phyloP scores from a whole-genome alignment of 2,329 filamentous ascomycete species.

The Beauveria varroae region DNA sequence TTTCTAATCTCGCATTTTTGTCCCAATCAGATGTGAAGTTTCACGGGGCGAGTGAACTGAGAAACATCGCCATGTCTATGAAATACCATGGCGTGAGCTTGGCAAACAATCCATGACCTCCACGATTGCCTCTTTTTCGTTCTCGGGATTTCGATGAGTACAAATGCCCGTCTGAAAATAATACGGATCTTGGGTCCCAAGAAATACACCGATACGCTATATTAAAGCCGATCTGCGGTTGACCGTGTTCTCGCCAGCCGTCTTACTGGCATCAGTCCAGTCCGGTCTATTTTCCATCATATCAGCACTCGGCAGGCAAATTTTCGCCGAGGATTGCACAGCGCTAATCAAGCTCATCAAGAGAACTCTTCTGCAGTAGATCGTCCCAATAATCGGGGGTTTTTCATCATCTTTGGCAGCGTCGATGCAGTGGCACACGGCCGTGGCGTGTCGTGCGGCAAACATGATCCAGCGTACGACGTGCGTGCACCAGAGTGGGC shows the following conservation, averaged over 20 bases:
- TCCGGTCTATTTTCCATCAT: background rate
- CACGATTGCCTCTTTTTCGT: background rate
- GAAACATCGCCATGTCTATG: background rate
- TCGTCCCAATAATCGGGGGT: background rate
- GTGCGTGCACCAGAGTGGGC: background rate
- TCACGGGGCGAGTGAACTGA: background rate
- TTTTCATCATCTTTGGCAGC: background rate
- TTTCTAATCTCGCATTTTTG: background rate
- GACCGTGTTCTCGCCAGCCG: background rate
- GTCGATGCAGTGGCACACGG: background rate
- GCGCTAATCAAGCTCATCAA: background rate
- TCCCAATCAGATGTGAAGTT: background rate
- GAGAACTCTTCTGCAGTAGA: background rate
- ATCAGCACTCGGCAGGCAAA: background rate
- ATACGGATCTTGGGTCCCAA: background rate
- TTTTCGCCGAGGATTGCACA: background rate
- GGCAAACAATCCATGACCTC: slow-evolving; percentile 3
- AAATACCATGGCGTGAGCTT: background rate
- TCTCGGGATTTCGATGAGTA: background rate
- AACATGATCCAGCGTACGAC: background rate
- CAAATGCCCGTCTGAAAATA: background rate
- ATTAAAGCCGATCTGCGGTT: background rate
- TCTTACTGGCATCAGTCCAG: background rate
- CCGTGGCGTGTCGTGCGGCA: background rate
- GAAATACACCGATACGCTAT: background rate